A percentile compares a stretch with the other conserved stretches of the same genome.
Evolutionary conservation across 352 stramenopile genomes (phyloP).

Genomic region (Pythium scleroteichum): DNA sequence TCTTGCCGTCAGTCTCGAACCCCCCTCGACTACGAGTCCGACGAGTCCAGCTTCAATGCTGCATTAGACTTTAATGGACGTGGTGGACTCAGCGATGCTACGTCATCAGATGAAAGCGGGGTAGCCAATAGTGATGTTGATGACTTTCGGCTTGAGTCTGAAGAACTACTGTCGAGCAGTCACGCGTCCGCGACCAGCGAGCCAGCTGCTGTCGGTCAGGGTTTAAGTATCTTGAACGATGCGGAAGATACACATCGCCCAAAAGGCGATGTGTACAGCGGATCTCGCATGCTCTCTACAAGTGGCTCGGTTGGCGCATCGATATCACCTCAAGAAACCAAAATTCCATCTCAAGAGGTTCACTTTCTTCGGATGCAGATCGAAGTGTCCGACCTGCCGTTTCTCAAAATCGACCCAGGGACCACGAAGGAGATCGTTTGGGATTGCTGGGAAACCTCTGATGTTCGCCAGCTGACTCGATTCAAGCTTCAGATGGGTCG

Average conservation of each 20-base stretch:
- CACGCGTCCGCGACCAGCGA: no score
- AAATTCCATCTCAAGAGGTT: constrained; percentile 3
- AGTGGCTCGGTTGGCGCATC: not conserved
- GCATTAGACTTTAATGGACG: not conserved
- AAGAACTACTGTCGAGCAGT: not conserved
- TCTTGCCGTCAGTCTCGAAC: not conserved
- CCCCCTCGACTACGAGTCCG: constrained; percentile 13
- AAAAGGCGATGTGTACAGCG: not conserved
- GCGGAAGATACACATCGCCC: not conserved
- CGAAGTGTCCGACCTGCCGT: constrained; percentile 42
- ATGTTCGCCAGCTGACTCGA: constrained; percentile 39
- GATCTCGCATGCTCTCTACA: not conserved
- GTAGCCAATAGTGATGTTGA: not conserved
- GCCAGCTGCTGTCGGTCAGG: not conserved
- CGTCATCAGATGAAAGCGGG: not conserved
- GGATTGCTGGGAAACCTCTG: constrained; percentile 47
- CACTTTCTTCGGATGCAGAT: constrained; percentile 45
- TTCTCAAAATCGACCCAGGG: constrained; percentile 35
- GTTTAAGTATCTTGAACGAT: no score
- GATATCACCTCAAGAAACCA: not conserved
- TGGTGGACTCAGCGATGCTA: not conserved
- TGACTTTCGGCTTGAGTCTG: not conserved
- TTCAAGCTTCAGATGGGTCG: constrained; percentile 35
- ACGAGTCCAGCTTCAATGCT: constrained; percentile 7
- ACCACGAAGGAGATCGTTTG: constrained; percentile 32